Conservation (phyloP, 768 basidiomycete species). For the Psilocybe subaeruginosa region DNA sequence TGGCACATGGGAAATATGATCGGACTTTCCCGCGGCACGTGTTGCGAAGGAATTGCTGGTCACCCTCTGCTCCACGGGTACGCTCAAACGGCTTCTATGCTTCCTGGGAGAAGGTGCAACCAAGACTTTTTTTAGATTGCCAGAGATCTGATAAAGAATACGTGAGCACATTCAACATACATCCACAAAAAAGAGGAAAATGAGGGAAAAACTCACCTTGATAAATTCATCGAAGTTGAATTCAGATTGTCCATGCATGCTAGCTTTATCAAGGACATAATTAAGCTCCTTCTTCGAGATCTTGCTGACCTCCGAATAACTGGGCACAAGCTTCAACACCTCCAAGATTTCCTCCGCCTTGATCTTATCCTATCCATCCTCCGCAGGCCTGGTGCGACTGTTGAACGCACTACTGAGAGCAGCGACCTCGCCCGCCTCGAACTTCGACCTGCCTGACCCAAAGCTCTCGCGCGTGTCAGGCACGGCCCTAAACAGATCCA, state of each 20-base stretch:
- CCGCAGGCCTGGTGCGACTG: conserved; percentile 23
- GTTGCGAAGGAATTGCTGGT: too few relatives aligned
- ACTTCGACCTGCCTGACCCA: conserved; percentile 42
- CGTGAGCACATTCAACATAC: neutral
- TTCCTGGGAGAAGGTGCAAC: conserved; percentile 39
- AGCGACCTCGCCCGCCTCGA: conserved; percentile 47
- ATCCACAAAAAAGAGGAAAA: conserved; percentile 2
- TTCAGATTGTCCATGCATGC: conserved; percentile 54
- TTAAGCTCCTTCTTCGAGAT: conserved; percentile 65
- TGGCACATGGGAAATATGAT: too few relatives aligned
- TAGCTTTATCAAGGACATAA: conserved; percentile 79
- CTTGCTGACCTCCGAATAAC: conserved; percentile 61
- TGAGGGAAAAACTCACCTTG: conserved; percentile 56
- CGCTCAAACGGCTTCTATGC: conserved; percentile 37
- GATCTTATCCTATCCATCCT: conserved; percentile 37
- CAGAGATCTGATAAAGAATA: conserved; percentile 58
- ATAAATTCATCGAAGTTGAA: conserved; percentile 87
- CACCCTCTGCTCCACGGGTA: conserved; percentile 55
- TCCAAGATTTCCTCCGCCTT: conserved; percentile 41
- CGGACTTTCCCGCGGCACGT: too few relatives aligned
- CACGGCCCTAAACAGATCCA: conserved; percentile 22
- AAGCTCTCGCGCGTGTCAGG: conserved; percentile 16
- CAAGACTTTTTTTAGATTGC: conserved; percentile 72
- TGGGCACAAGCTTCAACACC: conserved; percentile 48
- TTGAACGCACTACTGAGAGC: conserved; percentile 43